A percentile compares a stretch with the other conserved stretches of the same genome.
Evolutionary conservation across 495 filamentous ascomycete genomes (phyloP).

Genomic region (Neohortaea acidophila): DNA sequence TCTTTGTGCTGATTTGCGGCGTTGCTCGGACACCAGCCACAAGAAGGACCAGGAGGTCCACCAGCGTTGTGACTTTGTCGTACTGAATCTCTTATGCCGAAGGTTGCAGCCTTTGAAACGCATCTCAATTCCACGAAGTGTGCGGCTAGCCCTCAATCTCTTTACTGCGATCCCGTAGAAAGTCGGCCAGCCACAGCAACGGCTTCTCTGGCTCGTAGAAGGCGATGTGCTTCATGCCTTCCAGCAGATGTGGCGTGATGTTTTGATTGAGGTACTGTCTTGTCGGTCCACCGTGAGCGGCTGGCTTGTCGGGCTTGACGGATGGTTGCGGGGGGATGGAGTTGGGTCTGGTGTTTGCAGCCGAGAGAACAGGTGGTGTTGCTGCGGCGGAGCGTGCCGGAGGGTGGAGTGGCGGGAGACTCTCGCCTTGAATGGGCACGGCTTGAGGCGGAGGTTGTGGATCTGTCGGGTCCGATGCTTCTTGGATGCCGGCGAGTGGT

Average conservation of each 20-base stretch:
- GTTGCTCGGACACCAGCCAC: too few species aligned
- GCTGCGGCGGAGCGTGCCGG: not conserved
- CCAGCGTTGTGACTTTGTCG: too few species aligned
- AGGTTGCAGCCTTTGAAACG: not conserved
- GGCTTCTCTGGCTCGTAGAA: conserved; percentile 81
- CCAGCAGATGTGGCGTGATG: conserved; percentile 67
- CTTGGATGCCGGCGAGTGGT: not conserved
- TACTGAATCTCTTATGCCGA: too few species aligned
- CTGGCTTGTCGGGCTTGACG: conserved; percentile 15
- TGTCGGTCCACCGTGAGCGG: conserved; percentile 65
- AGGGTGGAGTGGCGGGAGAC: not conserved
- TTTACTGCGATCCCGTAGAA: conserved; percentile 62
- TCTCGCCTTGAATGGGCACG: not conserved
- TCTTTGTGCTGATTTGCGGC: too few species aligned
- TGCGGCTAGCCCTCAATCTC: conserved; percentile 43
- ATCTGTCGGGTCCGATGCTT: not conserved
- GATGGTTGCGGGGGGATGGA: conserved; percentile 25
- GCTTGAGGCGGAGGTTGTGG: conserved; percentile 1
- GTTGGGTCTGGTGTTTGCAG: conserved; percentile 25
- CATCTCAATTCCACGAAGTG: too few species aligned
- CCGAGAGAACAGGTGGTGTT: conserved; percentile 16
- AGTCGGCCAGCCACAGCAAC: conserved; percentile 72
- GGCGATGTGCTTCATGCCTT: conserved; percentile 82
- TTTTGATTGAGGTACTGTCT: conserved; percentile 81
- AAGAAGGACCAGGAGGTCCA: too few species aligned